A percentile compares a stretch with the other conserved stretches of the same genome.
Conservation (phyloP, 768 basidiomycete genomes). For the Sarcodon sp. region DNA sequence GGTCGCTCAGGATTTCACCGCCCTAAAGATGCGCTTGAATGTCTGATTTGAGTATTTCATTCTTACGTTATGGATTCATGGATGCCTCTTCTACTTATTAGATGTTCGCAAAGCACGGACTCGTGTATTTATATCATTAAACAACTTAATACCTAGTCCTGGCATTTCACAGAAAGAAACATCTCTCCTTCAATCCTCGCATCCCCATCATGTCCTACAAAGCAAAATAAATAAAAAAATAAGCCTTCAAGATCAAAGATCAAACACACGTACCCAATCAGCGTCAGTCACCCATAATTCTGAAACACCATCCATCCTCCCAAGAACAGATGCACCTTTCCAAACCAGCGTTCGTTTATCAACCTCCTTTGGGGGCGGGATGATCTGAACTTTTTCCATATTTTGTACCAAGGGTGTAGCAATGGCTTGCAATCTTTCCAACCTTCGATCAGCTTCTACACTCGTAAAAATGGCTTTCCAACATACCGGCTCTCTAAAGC, state of each 20-base stretch:
- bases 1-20: slow-evolving; percentile 36
- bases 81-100: not conserved
- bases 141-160: not conserved
- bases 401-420: slow-evolving; percentile 70
- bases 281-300: slow-evolving; percentile 82
- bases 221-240: not conserved
- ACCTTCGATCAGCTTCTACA: not conserved
- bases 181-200: slow-evolving; percentile 71
- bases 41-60: slow-evolving; percentile 22
- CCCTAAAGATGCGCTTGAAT: slow-evolving; percentile 38
- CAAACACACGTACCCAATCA: slow-evolving; percentile 63
- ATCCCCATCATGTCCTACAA: slow-evolving; percentile 63
- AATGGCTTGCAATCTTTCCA: slow-evolving; percentile 62
- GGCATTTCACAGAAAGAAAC: slow-evolving; percentile 51
- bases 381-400: slow-evolving; percentile 84
- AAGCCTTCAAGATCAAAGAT: slow-evolving; percentile 1
- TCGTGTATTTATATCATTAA: not conserved
- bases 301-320: slow-evolving; percentile 79
- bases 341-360: slow-evolving; percentile 85
- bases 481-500: slow-evolving; percentile 78
- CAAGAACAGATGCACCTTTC: slow-evolving; percentile 90
- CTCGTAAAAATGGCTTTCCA: not conserved
- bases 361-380: slow-evolving; percentile 88
- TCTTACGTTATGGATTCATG: not conserved
- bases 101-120: no score